Conservation (phyloP, 306 rosid species). For the Inga oerstediana region DNA sequence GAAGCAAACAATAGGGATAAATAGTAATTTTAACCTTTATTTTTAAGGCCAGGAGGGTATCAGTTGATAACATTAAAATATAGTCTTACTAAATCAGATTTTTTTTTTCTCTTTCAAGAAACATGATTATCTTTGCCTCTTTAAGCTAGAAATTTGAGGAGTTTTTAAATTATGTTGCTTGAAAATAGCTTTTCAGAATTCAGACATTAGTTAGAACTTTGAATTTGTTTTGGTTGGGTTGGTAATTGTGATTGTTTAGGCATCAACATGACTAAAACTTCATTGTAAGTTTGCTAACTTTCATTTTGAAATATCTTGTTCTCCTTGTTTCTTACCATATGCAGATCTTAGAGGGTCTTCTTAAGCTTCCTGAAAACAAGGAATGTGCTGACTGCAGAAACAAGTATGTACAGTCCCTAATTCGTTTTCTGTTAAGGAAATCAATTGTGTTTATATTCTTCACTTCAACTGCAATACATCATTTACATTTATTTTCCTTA, state of each 20-base stretch:
- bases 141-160: not conserved
- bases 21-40: not conserved
- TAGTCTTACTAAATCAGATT: not conserved
- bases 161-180: not conserved
- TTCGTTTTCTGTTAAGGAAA: slow-evolving; percentile 8
- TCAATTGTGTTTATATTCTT: not conserved
- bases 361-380: slow-evolving; percentile 77
- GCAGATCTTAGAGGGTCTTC: slow-evolving; percentile 85
- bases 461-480: slow-evolving; percentile 12
- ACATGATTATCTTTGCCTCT: not conserved
- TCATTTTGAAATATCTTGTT: not conserved
- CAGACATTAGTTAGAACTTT: not conserved
- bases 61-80: not conserved
- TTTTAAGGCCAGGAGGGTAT: not conserved
- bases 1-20: not conserved
- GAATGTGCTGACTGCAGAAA: slow-evolving; percentile 90
- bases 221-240: not conserved
- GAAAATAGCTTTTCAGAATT: not conserved
- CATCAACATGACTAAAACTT: not conserved
- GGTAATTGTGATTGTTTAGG: not conserved
- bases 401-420: slow-evolving; percentile 60
- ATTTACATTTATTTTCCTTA: not conserved
- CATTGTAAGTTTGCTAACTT: not conserved
- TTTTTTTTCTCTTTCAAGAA: not conserved
- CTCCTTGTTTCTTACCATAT: slow-evolving; percentile 19